Evolutionary conservation across 179 eudicot genomes (phyloP), one percentile per base, ranked within the genome.

Genomic region (Heliamphora pulchella): DNA sequence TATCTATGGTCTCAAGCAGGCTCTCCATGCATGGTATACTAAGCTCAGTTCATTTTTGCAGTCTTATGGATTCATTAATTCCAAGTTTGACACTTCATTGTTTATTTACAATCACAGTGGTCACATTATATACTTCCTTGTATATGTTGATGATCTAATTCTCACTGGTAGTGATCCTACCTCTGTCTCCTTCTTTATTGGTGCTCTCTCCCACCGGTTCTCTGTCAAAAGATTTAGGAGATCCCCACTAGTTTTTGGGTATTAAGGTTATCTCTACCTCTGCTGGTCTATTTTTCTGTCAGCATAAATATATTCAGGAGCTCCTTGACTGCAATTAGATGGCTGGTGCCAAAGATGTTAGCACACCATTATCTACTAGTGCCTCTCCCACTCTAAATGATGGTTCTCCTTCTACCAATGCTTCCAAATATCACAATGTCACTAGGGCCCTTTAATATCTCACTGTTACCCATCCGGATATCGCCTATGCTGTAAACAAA

Each of bases 281-380:
- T 0, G 1, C 18, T 2, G 44, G 54, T 2, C 10, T 71, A 0
- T 47, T 79, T 8, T 14, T 43, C 0, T 7, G 18, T 2, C 66
- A 79, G 69, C 53, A 47, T 1, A 80, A 72, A 14, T 80, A 80
- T 41, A 63, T 80, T 5, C 7, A 11, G 8, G 78, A 80, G 8
- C 62, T 80, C 0, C 62, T 80, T 20, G 50, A 3, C 13, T 47
- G n/a, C 4, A 74, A 62, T 0, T 11, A 62, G 0, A 61, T 80
- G 50, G 1, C 8, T 0, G 5, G 2, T 13, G 41, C 71, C 1
- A 80, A 72, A 0, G 13, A 4, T 0, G 48, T 61, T 0, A 13
- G 5, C 0, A 71, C 71, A 0, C 82, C 61, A 1, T 13, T 50
- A 0, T 0, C 47, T 0, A 18, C 77, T 1, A 18, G 14, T 14